Conservation (phyloP, 2,329 filamentous ascomycete genomes). For the Thelonectria rubi region DNA sequence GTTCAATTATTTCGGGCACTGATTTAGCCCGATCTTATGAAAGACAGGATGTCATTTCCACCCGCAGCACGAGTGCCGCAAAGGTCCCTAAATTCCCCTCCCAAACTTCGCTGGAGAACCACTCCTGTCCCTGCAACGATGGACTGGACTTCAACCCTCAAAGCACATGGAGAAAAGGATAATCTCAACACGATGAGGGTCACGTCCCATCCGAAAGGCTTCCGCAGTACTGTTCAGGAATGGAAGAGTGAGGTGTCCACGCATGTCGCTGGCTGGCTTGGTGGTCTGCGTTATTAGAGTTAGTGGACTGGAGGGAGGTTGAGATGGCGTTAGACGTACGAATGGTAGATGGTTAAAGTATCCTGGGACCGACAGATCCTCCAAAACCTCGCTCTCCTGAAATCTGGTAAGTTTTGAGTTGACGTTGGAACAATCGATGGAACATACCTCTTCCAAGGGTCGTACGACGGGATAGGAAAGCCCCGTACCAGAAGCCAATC, state of each 20-base stretch:
- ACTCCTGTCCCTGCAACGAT: too few species aligned
- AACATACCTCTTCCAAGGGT: constrained; percentile 15
- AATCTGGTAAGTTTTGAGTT: background rate
- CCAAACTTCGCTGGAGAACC: too few species aligned
- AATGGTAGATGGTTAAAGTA: constrained; percentile 22
- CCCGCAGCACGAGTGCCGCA: too few species aligned
- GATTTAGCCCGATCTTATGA: too few species aligned
- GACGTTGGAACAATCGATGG: background rate
- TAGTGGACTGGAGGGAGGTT: background rate
- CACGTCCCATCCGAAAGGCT: background rate
- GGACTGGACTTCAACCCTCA: too few species aligned
- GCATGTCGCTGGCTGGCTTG: constrained; percentile 26
- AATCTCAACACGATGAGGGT: too few species aligned
- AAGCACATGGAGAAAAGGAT: too few species aligned
- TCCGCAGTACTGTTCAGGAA: constrained; percentile 25
- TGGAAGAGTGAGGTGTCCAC: constrained; percentile 29
- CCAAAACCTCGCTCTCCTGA: background rate
- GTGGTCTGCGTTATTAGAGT: constrained; percentile 20
- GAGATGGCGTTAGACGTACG: constrained; percentile 14
- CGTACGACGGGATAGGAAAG: constrained; percentile 13
- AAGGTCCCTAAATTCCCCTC: too few species aligned
- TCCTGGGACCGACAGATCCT: background rate
- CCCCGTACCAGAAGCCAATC: constrained; percentile 15
- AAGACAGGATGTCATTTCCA: too few species aligned
- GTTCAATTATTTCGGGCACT: too few species aligned